Evolutionary conservation across 768 basidiomycete species (phyloP).

Genomic region (Serendipita sp.): DNA sequence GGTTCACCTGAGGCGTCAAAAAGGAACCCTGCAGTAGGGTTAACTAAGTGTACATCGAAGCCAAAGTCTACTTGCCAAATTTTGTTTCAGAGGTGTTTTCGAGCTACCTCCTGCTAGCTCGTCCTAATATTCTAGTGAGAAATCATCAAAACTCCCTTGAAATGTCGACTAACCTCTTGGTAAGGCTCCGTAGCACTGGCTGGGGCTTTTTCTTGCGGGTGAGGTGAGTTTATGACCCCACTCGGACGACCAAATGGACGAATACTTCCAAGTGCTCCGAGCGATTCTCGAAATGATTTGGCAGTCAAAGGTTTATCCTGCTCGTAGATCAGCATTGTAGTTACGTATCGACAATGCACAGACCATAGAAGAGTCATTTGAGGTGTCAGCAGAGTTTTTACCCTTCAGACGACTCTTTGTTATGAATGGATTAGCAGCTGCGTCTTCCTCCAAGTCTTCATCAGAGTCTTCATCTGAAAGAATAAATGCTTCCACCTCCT

Average conservation of each 20-base stretch:
- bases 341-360: not conserved
- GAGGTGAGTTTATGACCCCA: not conserved
- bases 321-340: not conserved
- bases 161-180: too few relatives aligned
- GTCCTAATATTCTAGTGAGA: too few relatives aligned
- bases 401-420: not conserved
- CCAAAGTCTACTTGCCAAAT: not conserved
- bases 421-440: not conserved
- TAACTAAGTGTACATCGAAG: not conserved
- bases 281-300: not conserved
- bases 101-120: too few relatives aligned
- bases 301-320: slow-evolving; percentile 1
- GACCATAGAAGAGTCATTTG: not conserved
- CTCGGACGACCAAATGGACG: slow-evolving; percentile 1
- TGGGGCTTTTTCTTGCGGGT: not conserved
- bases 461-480: not conserved
- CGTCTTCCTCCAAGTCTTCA: not conserved
- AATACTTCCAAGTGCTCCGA: not conserved
- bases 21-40: not conserved
- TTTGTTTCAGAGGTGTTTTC: not conserved
- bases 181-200: not conserved
- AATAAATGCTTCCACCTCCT: not conserved
- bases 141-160: too few relatives aligned
- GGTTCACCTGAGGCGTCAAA: not conserved
- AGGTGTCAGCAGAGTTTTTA: not conserved